A percentile compares a stretch with the other conserved stretches of the same genome.
Conservation (phyloP, 2,329 filamentous ascomycete genomes). For the Phialemonium atrogriseum region DNA sequence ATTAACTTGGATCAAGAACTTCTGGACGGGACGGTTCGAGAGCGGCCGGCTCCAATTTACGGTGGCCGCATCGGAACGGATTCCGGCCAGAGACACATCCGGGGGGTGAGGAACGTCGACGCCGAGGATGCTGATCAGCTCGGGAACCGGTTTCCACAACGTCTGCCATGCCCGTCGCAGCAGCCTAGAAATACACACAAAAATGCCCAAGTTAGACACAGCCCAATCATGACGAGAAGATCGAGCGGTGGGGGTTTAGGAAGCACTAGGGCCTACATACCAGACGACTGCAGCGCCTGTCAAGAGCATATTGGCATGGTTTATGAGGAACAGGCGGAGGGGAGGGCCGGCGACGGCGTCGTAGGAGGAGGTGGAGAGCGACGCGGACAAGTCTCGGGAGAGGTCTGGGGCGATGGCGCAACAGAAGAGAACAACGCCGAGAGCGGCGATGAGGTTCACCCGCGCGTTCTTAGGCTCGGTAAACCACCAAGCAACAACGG, state of each 20-base stretch:
- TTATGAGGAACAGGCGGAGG: conserved; percentile 36
- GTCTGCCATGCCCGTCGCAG: conserved; percentile 81
- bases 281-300: conserved; percentile 44
- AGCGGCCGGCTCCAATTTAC: conserved; percentile 81
- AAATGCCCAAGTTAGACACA: conserved; percentile 6
- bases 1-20: conserved; percentile 89
- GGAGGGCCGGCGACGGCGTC: conserved; percentile 30
- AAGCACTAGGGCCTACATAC: conserved; percentile 26
- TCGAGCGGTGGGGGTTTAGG: conserved; percentile 2
- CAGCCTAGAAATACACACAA: conserved; percentile 54
- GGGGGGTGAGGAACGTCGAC: conserved; percentile 89
- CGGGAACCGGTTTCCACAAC: conserved; percentile 80
- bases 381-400: conserved; percentile 25
- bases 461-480: conserved; percentile 33
- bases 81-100: conserved; percentile 81
- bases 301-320: conserved; percentile 47
- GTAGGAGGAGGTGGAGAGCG: conserved; percentile 23
- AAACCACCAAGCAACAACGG: conserved; percentile 34
- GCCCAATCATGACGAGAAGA: background rate
- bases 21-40: conserved; percentile 60
- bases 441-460: conserved; percentile 31
- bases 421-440: conserved; percentile 31
- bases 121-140: conserved; percentile 83
- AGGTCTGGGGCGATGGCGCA: conserved; percentile 32
- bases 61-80: conserved; percentile 78